Percentiles rank a stretch among this genome's conserved stretches.
Evolutionary conservation across 108 stramenopile genomes (phyloP).

Genomic region (Cylindrotheca fusiformis): DNA sequence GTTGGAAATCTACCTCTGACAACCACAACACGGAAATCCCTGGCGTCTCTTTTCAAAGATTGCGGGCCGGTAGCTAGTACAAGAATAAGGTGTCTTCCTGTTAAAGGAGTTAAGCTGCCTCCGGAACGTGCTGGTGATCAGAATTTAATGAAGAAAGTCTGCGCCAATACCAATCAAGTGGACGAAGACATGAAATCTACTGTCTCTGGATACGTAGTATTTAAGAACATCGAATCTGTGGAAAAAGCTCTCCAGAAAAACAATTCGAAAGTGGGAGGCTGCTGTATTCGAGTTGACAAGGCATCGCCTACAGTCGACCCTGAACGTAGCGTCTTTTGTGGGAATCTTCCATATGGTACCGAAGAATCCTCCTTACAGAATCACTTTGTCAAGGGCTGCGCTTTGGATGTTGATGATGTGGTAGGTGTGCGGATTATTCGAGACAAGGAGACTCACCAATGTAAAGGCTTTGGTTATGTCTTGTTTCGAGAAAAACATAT

Average conservation of each 20-base stretch:
- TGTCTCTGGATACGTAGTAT: constrained; percentile 78
- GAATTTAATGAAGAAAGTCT: constrained; percentile 68
- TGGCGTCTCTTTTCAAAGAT: constrained; percentile 55
- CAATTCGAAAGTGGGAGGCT: constrained; percentile 41
- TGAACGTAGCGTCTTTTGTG: constrained; percentile 69
- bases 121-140: constrained; percentile 70
- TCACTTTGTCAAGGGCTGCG: constrained; percentile 54
- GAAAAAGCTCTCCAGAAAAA: constrained; percentile 64
- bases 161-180: constrained; percentile 60
- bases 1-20: constrained; percentile 75
- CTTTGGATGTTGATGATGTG: constrained; percentile 40
- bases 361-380: constrained; percentile 63
- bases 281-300: constrained; percentile 48
- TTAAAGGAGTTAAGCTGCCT: constrained; percentile 72
- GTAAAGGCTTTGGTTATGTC: constrained; percentile 85
- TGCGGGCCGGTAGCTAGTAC: constrained; percentile 57
- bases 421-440: constrained; percentile 74
- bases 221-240: constrained; percentile 48
- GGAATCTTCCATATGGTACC: constrained; percentile 71
- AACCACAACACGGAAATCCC: constrained; percentile 50
- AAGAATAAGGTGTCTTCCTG: constrained; percentile 65
- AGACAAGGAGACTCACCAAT: constrained; percentile 71
- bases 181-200: constrained; percentile 24
- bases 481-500: constrained; percentile 52
- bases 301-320: constrained; percentile 48